Evolutionary conservation across 495 filamentous ascomycete genomes (phyloP).

Genomic region (Apiosordaria backusii): DNA sequence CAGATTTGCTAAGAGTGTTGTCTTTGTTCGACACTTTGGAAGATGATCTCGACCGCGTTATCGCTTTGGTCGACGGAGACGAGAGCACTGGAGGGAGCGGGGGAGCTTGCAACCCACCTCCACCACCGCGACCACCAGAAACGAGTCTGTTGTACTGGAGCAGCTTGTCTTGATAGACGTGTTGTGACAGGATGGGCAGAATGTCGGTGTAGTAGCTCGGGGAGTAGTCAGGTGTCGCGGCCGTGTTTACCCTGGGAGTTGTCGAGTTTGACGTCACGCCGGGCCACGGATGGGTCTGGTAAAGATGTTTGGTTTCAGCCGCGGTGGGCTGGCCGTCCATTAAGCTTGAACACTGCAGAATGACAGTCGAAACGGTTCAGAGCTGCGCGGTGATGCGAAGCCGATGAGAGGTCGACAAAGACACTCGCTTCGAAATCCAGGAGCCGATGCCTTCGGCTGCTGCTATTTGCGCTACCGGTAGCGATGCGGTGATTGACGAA

Average conservation of each 20-base stretch:
- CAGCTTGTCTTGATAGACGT: slow-evolving; percentile 51
- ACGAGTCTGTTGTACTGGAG: slow-evolving; percentile 55
- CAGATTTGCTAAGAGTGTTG: slow-evolving; percentile 34
- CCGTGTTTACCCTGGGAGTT: slow-evolving; percentile 24
- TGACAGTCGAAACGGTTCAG: slow-evolving; percentile 13
- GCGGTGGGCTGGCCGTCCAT: slow-evolving; percentile 50
- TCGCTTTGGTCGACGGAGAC: slow-evolving; percentile 45
- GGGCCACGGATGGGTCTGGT: slow-evolving; percentile 42
- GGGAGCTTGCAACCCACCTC: slow-evolving; percentile 41
- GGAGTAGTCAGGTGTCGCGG: slow-evolving; percentile 24
- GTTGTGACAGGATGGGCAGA: slow-evolving; percentile 49
- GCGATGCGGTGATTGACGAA: not conserved
- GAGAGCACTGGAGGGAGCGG: slow-evolving; percentile 46
- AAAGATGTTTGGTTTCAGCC: slow-evolving; percentile 51
- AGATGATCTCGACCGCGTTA: slow-evolving; percentile 47
- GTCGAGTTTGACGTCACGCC: slow-evolving; percentile 29
- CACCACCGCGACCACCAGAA: slow-evolving; percentile 46
- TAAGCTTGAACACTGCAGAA: slow-evolving; percentile 36
- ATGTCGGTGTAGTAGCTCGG: slow-evolving; percentile 37
- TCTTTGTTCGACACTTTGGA: slow-evolving; percentile 53
- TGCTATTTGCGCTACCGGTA: slow-evolving; percentile 13
- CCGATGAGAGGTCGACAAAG: not conserved
- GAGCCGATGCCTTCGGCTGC: slow-evolving; percentile 3
- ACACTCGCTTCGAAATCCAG: not conserved
- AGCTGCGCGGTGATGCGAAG: not conserved